These are phyloP conservation scores for Scytalidium lignicola DNA, from an alignment of 2,329 filamentous ascomycete species.

Conservation along the genomic window DNA sequence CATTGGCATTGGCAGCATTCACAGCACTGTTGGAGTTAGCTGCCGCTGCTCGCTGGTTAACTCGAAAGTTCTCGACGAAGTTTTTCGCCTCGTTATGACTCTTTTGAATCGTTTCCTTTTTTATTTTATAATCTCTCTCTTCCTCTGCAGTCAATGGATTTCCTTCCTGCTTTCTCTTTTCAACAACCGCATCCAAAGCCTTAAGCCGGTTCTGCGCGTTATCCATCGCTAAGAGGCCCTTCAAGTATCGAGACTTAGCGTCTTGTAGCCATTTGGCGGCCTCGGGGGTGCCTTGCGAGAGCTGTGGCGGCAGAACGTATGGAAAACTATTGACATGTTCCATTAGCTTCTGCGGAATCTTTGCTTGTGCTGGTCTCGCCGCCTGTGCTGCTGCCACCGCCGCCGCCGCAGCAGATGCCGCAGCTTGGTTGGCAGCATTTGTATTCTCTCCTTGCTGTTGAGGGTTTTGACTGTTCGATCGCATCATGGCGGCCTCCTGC, in stretches of 20 bases:
- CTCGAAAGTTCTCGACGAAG: constrained; percentile 44
- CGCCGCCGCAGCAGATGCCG: constrained; percentile 6
- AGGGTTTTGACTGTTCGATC: constrained; percentile 5
- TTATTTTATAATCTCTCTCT: constrained; percentile 37
- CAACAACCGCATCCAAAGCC: constrained; percentile 37
- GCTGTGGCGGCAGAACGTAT: constrained; percentile 38
- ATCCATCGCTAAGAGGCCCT: constrained; percentile 47
- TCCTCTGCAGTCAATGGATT: constrained; percentile 43
- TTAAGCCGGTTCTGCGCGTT: constrained; percentile 35
- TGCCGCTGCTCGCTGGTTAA: constrained; percentile 20
- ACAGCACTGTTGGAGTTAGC: constrained; percentile 13
- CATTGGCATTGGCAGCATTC: constrained; percentile 21
- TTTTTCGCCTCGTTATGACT: constrained; percentile 40
- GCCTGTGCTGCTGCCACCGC: constrained; percentile 7
- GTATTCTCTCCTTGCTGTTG: constrained; percentile 13
- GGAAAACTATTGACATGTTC: constrained; percentile 43
- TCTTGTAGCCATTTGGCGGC: constrained; percentile 44
- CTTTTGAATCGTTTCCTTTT: constrained; percentile 40
- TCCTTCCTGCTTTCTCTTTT: constrained; percentile 38
- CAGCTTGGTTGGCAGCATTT: constrained; percentile 1
- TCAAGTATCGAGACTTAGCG: constrained; percentile 40
- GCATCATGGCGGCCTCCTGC: constrained; percentile 1
- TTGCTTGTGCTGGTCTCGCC: constrained; percentile 10
- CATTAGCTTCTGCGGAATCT: constrained; percentile 29
- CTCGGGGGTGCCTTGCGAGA: constrained; percentile 37